Conservation (phyloP, 2,329 filamentous ascomycete genomes). For the Cladophialophora yegresii region DNA sequence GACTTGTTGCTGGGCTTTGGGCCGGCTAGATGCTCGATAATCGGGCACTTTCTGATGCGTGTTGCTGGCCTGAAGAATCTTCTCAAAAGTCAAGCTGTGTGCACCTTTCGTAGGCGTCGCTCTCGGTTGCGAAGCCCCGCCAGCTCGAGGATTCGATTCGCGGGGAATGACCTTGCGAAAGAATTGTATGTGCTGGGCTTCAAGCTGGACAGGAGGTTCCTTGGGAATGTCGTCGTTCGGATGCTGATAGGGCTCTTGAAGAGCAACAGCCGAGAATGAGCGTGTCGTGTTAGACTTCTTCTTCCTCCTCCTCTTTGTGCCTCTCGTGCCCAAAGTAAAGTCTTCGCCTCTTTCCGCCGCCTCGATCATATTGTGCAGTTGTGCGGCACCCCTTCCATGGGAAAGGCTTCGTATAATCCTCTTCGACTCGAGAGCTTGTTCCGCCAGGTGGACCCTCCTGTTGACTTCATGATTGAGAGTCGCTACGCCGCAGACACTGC, state of each 20-base stretch:
- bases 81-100: slow-evolving; percentile 4
- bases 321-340: slow-evolving; percentile 45
- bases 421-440: slow-evolving; percentile 50
- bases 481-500: slow-evolving; percentile 46
- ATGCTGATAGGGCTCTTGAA: slow-evolving; percentile 6
- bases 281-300: slow-evolving; percentile 17
- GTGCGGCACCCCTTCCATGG: slow-evolving; percentile 38
- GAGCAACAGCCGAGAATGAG: slow-evolving; percentile 20
- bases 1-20: neutral
- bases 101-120: neutral
- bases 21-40: neutral
- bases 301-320: slow-evolving; percentile 35
- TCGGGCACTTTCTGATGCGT: neutral
- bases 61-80: neutral
- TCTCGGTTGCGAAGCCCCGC: neutral
- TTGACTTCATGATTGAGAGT: slow-evolving; percentile 48
- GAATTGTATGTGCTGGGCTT: neutral
- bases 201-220: neutral
- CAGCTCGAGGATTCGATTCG: neutral
- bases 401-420: slow-evolving; percentile 44
- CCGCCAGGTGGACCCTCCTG: slow-evolving; percentile 45
- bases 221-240: neutral
- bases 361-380: slow-evolving; percentile 47
- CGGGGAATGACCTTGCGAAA: neutral
- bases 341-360: slow-evolving; percentile 50